Evolutionary conservation across 2,329 filamentous ascomycete genomes (phyloP), one percentile per base, ranked within the genome.

Genomic region (Chaetomiaceae sp.): DNA sequence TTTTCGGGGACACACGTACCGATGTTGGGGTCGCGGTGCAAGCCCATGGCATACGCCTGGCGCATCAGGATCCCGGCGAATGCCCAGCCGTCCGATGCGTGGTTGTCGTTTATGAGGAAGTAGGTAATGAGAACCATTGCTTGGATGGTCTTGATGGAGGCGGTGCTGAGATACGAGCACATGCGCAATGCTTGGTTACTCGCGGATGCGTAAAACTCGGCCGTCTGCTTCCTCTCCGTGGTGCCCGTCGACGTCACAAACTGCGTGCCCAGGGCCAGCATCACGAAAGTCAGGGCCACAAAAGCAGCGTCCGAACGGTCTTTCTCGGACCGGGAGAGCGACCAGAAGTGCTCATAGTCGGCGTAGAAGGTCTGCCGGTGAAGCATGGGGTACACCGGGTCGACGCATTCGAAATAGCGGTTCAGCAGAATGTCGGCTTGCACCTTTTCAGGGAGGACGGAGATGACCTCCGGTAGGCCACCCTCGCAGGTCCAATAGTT

Each of bases 401-500:
- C 88, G 44, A 91, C 86, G 58, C 80, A 84, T 63, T 86, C 82
- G 59, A 85, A 85, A 64, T 86, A 86, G 34, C 80, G 75, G 45
- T 68, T 72, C 32, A 86, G 68, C 11, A 91, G 73, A 34, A 88
- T 84, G 60, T 91, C 86, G 48, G 86, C 85, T 67, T 90, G 87
- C 8, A 85, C 71, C 70, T 89, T 90, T 53, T 85, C 85, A 0
- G 88, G 88, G 11, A 92, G 72, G 3, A 90, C 86, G 1, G 80
- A 82, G 38, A 90, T 82, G 6, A 90, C 86, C 68, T 92, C 88
- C 8, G 81, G 75, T 16, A 92, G 71, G 0, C 87, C 87, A 43
- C 88, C 87, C 56, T 85, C 80, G 63, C 85, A 89, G 2, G 87
- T 91, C 88, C 88, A 92, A 68, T 91, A 91, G 65, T 91, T 91